phyloP scores from a whole-genome alignment of 768 basidiomycete species.

The Boletus barrowsii region DNA sequence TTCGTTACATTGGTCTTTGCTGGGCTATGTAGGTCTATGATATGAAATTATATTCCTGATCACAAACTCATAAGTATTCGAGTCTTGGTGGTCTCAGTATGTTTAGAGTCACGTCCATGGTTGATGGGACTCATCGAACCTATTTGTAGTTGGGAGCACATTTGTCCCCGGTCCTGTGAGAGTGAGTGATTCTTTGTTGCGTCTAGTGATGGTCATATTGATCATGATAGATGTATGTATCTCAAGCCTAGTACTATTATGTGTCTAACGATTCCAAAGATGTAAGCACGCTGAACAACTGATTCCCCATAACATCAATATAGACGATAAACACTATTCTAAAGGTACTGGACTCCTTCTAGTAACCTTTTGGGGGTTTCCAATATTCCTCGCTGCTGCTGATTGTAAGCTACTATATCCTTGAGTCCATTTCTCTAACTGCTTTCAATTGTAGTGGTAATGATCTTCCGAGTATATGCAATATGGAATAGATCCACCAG shows the following conservation, averaged over 20 bases:
- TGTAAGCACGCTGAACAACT: not conserved
- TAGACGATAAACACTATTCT: not conserved
- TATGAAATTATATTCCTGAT: not conserved
- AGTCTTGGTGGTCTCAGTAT: not conserved
- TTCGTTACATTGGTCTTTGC: conserved; percentile 4
- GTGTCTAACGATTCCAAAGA: not conserved
- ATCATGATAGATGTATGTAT: not conserved
- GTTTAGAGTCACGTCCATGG: not conserved
- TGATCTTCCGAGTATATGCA: not conserved
- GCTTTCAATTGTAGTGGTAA: not conserved
- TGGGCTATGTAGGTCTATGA: not conserved
- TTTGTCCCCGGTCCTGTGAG: not conserved
- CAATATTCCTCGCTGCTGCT: not conserved
- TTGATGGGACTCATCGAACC: not conserved
- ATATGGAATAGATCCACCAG: not conserved
- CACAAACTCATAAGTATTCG: not conserved
- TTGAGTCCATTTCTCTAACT: not conserved
- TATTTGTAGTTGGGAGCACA: not conserved
- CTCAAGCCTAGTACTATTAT: too few relatives aligned
- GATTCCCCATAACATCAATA: not conserved
- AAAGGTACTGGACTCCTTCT: not conserved
- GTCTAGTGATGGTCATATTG: not conserved
- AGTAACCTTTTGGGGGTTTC: not conserved
- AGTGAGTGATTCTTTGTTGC: not conserved
- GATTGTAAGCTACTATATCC: not conserved